Evolutionary conservation across 1,284 basidiomycete genomes (phyloP), one percentile per base, ranked within the genome.

Genomic region (Anthracocystis panici-leucophaei): DNA sequence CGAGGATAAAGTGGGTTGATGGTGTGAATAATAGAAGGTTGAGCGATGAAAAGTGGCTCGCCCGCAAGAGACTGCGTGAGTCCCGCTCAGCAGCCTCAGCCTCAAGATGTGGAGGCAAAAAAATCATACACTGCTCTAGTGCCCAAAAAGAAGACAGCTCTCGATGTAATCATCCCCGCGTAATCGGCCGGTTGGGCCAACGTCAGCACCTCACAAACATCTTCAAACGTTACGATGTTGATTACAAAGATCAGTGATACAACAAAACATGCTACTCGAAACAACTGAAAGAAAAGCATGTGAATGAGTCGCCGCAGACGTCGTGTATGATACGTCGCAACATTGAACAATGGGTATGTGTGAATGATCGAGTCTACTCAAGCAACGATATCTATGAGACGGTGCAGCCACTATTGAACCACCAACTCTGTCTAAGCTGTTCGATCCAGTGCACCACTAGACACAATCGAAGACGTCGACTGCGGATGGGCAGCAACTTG

Each of bases 371-470:
- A 2, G 12, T 48, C 46, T 48, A 20, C 18, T 46, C 23, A 18
- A 29, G 35, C 35, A 38, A 14, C 2, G 16, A n/a, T 1, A 3
- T 38, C 42, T 49, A 76, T 3, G 68, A 76, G 38, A 84, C 75
- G 20, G 80, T 79, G 62, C 86, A 87, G 42, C 86, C 87, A 35
- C 82, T 81, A 27, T 82, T 84, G 75, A 86, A 89, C 77, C 77
- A 79, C 77, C 77, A 79, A 35, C 67, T 72, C 55, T 75, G 71
- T 20, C 90, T 88, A 40, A 93, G 87, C 82, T 90, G 89, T 82
- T 96, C 93, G 78, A 97, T 95, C 95, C 95, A 97, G 82, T 94
- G 92, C 41, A 93, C 92, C 63, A 96, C 91, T 76, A 97, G 88
- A 65, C 92, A 88, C 52, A 97, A 86, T 38, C 95, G 89, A 69